Evolutionary conservation across 1,284 basidiomycete species (phyloP).

Genomic region (Agroathelia rolfsii): DNA sequence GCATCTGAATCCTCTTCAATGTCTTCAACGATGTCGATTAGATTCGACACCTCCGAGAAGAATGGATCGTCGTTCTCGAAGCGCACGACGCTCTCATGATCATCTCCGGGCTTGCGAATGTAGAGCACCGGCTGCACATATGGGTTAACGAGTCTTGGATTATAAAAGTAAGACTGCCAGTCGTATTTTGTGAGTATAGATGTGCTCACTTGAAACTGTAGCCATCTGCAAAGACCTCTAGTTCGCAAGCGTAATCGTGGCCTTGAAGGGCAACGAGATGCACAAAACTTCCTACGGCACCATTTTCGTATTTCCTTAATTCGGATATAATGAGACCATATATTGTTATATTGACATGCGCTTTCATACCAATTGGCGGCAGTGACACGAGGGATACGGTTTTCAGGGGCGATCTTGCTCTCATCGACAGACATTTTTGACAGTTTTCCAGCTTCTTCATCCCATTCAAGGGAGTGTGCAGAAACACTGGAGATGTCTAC

Average conservation of each 20-base stretch:
- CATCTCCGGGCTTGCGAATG: constrained; percentile 78
- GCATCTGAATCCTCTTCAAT: constrained; percentile 65
- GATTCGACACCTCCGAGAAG: constrained; percentile 82
- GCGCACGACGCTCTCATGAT: constrained; percentile 67
- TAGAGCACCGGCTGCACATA: constrained; percentile 78
- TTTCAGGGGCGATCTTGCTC: constrained; percentile 63
- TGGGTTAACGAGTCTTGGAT: constrained; percentile 73
- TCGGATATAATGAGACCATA: no score
- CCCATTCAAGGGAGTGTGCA: constrained; percentile 85
- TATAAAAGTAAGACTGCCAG: constrained; percentile 8
- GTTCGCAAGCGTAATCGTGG: constrained; percentile 84
- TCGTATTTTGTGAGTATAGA: no score
- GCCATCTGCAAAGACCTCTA: constrained; percentile 88
- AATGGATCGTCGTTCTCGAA: constrained; percentile 87
- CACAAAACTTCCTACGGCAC: constrained; percentile 84
- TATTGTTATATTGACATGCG: constrained; percentile 9
- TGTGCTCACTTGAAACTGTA: constrained; percentile 60
- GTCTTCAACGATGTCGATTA: constrained; percentile 77
- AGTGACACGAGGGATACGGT: constrained; percentile 75
- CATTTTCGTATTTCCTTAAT: constrained; percentile 92
- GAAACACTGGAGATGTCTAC: constrained; percentile 80
- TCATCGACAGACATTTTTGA: constrained; percentile 79
- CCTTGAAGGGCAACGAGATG: constrained; percentile 87
- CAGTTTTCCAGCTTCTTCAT: constrained; percentile 83
- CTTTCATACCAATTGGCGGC: constrained; percentile 59